These are phyloP conservation scores for Ceratobasidium theobromae DNA, from an alignment of 1,284 basidiomycete species.

Conservation along the genomic window DNA sequence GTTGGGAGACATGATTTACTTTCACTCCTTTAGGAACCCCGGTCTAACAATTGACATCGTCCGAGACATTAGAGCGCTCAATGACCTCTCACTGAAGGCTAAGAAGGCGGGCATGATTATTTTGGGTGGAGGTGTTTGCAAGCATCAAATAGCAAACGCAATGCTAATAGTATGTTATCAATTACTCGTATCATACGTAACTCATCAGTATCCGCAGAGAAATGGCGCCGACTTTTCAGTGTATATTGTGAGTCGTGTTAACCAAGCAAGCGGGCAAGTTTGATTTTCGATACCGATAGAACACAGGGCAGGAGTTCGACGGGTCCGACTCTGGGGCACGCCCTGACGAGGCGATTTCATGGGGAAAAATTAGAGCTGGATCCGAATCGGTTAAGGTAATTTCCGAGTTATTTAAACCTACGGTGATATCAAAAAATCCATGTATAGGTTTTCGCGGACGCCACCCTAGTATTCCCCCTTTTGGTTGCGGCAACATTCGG, in stretches of 20 bases:
- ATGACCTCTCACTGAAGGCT: conserved; percentile 86
- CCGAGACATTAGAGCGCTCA: conserved; percentile 87
- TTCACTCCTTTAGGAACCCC: conserved; percentile 92
- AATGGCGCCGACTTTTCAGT: conserved; percentile 99
- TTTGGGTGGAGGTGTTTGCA: conserved; percentile 97
- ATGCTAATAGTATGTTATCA: conserved; percentile 84
- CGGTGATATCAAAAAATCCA: conserved; percentile 48
- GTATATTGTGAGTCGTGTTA: conserved; percentile 70
- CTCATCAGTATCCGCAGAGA: conserved; percentile 56
- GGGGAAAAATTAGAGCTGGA: conserved; percentile 95
- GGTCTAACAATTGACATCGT: conserved; percentile 93
- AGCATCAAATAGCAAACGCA: conserved; percentile 98
- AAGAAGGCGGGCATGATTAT: conserved; percentile 98
- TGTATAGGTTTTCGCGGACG: conserved; percentile 57
- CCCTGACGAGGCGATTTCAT: conserved; percentile 98
- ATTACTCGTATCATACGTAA: background rate
- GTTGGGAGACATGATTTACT: conserved; percentile 98
- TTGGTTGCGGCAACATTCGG: conserved; percentile 87
- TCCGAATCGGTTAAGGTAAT: conserved; percentile 89
- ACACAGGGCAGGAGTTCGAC: conserved; percentile 99
- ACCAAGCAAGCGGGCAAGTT: conserved; percentile 13
- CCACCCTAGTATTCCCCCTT: conserved; percentile 88
- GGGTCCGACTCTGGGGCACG: conserved; percentile 96
- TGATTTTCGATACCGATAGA: conserved; percentile 52
- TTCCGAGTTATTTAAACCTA: background rate